These are phyloP conservation scores for Heritiera littoralis DNA, from an alignment of 345 rosid species.

Conservation along the genomic window DNA sequence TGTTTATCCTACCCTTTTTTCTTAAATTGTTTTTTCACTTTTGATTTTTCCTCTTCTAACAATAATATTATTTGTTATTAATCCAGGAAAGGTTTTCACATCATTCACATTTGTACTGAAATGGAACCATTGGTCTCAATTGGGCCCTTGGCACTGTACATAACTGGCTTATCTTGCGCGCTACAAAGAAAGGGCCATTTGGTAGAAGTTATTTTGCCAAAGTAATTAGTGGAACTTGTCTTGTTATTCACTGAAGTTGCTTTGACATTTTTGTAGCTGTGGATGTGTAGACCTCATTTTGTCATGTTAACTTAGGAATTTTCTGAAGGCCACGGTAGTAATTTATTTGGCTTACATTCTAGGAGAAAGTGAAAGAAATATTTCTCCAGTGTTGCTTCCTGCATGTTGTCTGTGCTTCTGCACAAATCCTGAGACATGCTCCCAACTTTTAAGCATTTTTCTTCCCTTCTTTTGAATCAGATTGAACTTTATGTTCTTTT, in stretches of 20 bases:
- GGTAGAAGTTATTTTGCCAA: conserved; percentile 88
- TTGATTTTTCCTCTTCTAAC: conserved; percentile 1
- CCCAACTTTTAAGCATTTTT: not conserved
- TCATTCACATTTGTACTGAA: conserved; percentile 84
- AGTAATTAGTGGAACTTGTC: conserved; percentile 38
- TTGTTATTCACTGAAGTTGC: conserved; percentile 15
- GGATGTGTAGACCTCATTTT: conserved; percentile 8
- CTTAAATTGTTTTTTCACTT: not conserved
- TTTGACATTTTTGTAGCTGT: not conserved
- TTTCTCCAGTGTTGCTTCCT: not conserved
- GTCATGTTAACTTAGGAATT: not conserved
- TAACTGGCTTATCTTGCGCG: conserved; percentile 59
- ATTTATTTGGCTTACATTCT: not conserved
- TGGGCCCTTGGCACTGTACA: conserved; percentile 73
- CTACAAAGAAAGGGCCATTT: conserved; percentile 68
- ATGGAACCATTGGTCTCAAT: conserved; percentile 71
- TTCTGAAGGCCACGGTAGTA: not conserved
- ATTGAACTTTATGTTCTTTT: conserved; percentile 1
- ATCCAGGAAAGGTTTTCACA: conserved; percentile 67
- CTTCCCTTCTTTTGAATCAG: not conserved
- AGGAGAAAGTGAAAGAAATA: conserved; percentile 7
- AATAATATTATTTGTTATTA: conserved; percentile 13
- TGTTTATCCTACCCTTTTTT: not conserved
- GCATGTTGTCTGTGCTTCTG: not conserved
- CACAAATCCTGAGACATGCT: not conserved